Conservation (phyloP, 1,284 basidiomycete genomes). For the Ganoderma multipileum region DNA sequence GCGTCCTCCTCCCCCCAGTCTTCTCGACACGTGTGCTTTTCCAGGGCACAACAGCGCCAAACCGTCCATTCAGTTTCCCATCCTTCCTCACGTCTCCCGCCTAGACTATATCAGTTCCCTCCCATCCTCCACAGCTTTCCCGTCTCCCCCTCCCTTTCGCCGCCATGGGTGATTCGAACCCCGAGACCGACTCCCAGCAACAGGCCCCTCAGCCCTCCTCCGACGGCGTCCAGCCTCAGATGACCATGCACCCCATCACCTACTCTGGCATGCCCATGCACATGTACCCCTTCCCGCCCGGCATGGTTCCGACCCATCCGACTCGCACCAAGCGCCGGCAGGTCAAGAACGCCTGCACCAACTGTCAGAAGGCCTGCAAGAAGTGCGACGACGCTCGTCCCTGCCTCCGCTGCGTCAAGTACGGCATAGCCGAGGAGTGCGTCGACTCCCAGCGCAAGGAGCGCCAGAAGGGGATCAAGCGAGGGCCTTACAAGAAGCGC, state of each 20-base stretch:
- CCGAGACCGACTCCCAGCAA: slow-evolving; percentile 47
- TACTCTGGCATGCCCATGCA: slow-evolving; percentile 66
- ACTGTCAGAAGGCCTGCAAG: slow-evolving; percentile 91
- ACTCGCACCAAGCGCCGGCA: slow-evolving; percentile 80
- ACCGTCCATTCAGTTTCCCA: slow-evolving; percentile 32
- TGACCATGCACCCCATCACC: slow-evolving; percentile 58
- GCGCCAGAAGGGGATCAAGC: slow-evolving; percentile 85
- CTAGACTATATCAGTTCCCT: slow-evolving; percentile 31
- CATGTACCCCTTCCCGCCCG: slow-evolving; percentile 68
- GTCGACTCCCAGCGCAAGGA: slow-evolving; percentile 85
- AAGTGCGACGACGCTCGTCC: slow-evolving; percentile 89
- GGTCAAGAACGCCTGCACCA: slow-evolving; percentile 91
- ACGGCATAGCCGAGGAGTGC: slow-evolving; percentile 82
- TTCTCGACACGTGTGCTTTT: slow-evolving; percentile 33
- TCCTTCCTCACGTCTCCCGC: slow-evolving; percentile 30
- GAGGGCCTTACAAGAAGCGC: slow-evolving; percentile 93
- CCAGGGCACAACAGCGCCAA: slow-evolving; percentile 26
- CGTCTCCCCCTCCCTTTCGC: slow-evolving; percentile 24
- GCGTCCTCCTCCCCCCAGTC: slow-evolving; percentile 21
- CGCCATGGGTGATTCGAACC: slow-evolving; percentile 43
- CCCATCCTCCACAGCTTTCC: slow-evolving; percentile 28
- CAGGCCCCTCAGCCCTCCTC: slow-evolving; percentile 42
- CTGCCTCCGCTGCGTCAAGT: slow-evolving; percentile 87
- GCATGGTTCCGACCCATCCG: slow-evolving; percentile 52
- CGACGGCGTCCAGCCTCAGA: slow-evolving; percentile 52